Evolutionary conservation across 2,329 filamentous ascomycete species (phyloP), one percentile per base, ranked within the genome.

Genomic region (Cryphonectria nitschkei): DNA sequence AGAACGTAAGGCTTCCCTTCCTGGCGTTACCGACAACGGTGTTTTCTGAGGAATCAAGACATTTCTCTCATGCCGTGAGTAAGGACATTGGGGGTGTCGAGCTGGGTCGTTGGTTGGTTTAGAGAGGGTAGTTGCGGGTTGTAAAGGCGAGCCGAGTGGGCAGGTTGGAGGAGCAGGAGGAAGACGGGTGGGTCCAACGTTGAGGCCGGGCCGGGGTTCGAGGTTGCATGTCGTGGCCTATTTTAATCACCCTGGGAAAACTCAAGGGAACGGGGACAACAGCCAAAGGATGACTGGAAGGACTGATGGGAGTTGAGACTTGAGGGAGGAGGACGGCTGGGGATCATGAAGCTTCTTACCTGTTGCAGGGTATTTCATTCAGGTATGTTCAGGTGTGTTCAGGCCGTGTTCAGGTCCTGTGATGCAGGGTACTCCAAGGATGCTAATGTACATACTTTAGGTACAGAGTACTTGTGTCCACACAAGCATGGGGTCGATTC

Each of bases 341-440:
- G 63, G 63, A 65, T 54, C 63, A 52, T 22, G 41, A 65, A 65
- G 63, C 11, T 65, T 65, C 63, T 65, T 26, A 54, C 26, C 43
- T 52, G 11, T 32, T 34, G 43, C 41, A 65, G 43, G 41, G 63
- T 8, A 43, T n/a, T 8, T 11, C 14, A n/a, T 19, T n/a, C n/a
- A 63, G 58, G 46, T 50, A 19, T 50, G 22, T 50, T n/a, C 3
- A 50, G 46, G 46, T 34, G 34, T 34, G 34, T 34, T 34, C 34
- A 34, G 34, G 7, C 37, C 46, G 22, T 50, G 46, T 50, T 3
- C 22, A 50, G 34, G 32, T 8, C n/a, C 14, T 43, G 37, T 26
- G 61, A 14, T 41, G 37, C 22, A 41, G n/a, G 37, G 61, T 37
- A 41, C 14, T n/a, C 9, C 60, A n/a, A 13, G 60, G 60, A n/a